Percentiles rank a stretch among this genome's conserved stretches.
phyloP scores from a whole-genome alignment of 305 asterid species.

The Fraxinus latifolia region DNA sequence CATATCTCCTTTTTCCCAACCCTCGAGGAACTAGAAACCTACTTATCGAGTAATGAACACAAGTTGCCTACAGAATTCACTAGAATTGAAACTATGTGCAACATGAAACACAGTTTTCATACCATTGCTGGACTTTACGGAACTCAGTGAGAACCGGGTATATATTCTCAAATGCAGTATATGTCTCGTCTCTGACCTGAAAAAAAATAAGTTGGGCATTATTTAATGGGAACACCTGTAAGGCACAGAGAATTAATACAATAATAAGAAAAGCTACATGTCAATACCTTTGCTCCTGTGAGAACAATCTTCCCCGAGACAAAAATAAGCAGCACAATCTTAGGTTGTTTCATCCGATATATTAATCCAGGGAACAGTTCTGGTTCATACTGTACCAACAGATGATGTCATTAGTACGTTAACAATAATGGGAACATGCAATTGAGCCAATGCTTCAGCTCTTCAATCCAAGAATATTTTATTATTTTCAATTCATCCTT shows the following conservation, averaged over 20 bases:
- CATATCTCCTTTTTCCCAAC: not conserved
- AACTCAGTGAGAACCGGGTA: conserved; percentile 62
- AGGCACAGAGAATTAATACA: not conserved
- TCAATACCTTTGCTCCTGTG: conserved; percentile 65
- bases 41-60: not conserved
- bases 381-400: conserved; percentile 60
- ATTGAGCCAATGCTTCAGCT: not conserved
- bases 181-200: conserved; percentile 64
- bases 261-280: not conserved
- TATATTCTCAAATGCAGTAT: conserved; percentile 63
- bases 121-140: conserved; percentile 68
- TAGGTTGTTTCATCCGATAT: conserved; percentile 69
- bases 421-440: not conserved
- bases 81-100: not conserved
- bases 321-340: conserved; percentile 63
- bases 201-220: conserved; percentile 15
- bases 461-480: not conserved
- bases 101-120: conserved; percentile 5
- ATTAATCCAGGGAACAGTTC: conserved; percentile 68
- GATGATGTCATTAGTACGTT: conserved; percentile 9
- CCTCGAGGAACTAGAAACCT: not conserved
- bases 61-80: not conserved
- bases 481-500: not conserved
- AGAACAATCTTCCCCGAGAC: conserved; percentile 71
- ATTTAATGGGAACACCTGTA: not conserved